Percentiles rank a stretch among this genome's conserved stretches.
These are phyloP conservation scores for Arabidopsis arenosa DNA, from an alignment of 345 rosid species.

Conservation along the genomic window DNA sequence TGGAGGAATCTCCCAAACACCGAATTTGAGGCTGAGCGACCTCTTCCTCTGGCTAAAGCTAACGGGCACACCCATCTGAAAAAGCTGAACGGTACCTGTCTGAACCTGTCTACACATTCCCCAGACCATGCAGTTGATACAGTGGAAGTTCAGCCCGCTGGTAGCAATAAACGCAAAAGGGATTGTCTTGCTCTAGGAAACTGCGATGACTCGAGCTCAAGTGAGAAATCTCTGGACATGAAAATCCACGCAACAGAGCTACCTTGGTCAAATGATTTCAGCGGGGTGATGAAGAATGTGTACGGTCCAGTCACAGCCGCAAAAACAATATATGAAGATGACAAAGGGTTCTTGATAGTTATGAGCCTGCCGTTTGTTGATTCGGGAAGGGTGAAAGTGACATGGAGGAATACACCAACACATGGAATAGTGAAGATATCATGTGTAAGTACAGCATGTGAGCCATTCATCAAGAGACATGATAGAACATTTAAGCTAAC, in stretches of 20 bases:
- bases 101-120: conserved; percentile 67
- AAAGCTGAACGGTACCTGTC: conserved; percentile 59
- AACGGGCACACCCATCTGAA: conserved; percentile 50
- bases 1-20: conserved; percentile 72
- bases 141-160: conserved; percentile 45
- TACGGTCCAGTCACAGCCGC: conserved; percentile 87
- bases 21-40: conserved; percentile 66
- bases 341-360: conserved; percentile 69
- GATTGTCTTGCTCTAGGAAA: conserved; percentile 54
- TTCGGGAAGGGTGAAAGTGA: conserved; percentile 82
- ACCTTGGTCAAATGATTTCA: conserved; percentile 64
- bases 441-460: conserved; percentile 72
- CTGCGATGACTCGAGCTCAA: conserved; percentile 56
- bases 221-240: conserved; percentile 58
- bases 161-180: conserved; percentile 59
- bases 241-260: conserved; percentile 55
- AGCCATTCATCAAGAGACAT: conserved; percentile 76
- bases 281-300: conserved; percentile 76
- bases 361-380: conserved; percentile 82
- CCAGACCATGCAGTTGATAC: conserved; percentile 57
- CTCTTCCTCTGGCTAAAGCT: conserved; percentile 48
- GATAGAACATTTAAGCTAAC: conserved; percentile 90
- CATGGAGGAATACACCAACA: conserved; percentile 75
- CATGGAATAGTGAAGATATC: conserved; percentile 89
- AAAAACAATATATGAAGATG: conserved; percentile 81